Evolutionary conservation across 140 eudicot genomes (phyloP).

Genomic region (Oenanthe javanica): DNA sequence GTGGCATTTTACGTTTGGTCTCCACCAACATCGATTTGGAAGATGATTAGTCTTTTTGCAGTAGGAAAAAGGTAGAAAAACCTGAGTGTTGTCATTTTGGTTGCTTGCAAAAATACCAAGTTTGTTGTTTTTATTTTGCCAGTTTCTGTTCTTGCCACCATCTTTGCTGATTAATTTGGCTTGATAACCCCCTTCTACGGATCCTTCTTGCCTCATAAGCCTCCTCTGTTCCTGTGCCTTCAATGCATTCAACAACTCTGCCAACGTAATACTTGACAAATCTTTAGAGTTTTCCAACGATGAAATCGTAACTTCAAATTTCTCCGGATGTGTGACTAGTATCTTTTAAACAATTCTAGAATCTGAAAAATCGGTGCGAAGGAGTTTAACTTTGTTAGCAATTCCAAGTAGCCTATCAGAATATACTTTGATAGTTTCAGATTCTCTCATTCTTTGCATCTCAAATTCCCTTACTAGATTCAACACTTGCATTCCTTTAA

Average conservation of each 20-base stretch:
- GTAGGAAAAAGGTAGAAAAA: constrained; percentile 2
- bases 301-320: too few relatives aligned
- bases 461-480: background rate
- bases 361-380: too few relatives aligned
- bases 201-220: constrained; percentile 6
- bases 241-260: too few relatives aligned
- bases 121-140: background rate
- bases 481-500: background rate
- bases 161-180: background rate
- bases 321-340: too few relatives aligned
- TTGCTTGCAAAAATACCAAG: too few relatives aligned
- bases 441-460: background rate
- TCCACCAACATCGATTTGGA: constrained; percentile 12
- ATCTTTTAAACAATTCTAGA: too few relatives aligned
- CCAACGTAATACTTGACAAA: too few relatives aligned
- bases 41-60: constrained; percentile 2
- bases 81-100: too few relatives aligned
- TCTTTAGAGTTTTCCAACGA: too few relatives aligned
- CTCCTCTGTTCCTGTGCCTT: constrained; percentile 14
- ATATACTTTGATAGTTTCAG: too few relatives aligned
- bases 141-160: background rate
- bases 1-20: constrained; percentile 9
- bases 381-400: too few relatives aligned
- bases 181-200: constrained; percentile 10
- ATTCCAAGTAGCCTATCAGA: too few relatives aligned